Percentiles rank a stretch among this genome's conserved stretches.
Evolutionary conservation across 768 basidiomycete genomes (phyloP).

Genomic region (Glaciozyma martinii): DNA sequence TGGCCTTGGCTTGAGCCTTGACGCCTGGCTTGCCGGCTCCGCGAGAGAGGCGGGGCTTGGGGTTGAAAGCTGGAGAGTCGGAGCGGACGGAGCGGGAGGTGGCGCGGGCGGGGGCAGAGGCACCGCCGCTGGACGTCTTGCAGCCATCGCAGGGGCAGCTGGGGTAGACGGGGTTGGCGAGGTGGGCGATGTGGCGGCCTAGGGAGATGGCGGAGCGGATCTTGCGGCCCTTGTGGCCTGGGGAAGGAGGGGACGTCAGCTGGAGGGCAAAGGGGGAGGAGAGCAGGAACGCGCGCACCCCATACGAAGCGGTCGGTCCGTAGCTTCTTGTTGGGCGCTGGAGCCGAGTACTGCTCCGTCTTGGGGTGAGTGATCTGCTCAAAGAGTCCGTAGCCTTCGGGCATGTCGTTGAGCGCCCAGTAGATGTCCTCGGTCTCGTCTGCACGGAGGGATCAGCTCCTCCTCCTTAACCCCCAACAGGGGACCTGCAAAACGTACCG

Average conservation of each 20-base stretch:
- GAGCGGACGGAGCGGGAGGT: background rate
- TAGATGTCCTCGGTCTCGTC: conserved; percentile 2
- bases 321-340: conserved; percentile 6
- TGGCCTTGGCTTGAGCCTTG: background rate
- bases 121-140: conserved; percentile 4
- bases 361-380: conserved; percentile 27
- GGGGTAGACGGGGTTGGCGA: background rate
- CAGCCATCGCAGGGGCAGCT: conserved; percentile 26
- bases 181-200: conserved; percentile 19
- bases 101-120: background rate
- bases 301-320: conserved; percentile 24
- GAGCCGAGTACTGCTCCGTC: background rate
- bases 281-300: conserved; percentile 6
- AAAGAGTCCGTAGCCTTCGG: conserved; percentile 22
- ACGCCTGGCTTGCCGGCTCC: background rate
- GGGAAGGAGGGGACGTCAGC: no score
- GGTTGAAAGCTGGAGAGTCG: background rate
- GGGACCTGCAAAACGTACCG: conserved; percentile 1
- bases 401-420: conserved; percentile 18
- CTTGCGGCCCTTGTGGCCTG: conserved; percentile 23
- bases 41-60: background rate
- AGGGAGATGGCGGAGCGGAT: conserved; percentile 29
- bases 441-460: background rate
- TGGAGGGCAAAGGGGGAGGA: no score
- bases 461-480: background rate